phyloP scores from a whole-genome alignment of 371 early-diverging fungal species.

The Lichtheimia hyalospora region DNA sequence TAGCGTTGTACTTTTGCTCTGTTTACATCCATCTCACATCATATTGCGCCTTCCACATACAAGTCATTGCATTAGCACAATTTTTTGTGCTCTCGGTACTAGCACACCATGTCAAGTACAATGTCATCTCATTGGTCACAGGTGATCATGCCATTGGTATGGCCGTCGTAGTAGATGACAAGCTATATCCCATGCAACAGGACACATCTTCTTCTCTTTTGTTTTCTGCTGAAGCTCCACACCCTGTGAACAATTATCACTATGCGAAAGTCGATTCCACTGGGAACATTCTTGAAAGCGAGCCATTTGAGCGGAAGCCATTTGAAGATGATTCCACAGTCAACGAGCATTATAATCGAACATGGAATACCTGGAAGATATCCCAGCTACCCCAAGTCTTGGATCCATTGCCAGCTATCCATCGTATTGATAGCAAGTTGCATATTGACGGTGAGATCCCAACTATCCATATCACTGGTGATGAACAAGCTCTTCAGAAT shows the following conservation, averaged over 20 bases:
- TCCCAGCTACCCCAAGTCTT: constrained; percentile 7
- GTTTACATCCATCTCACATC: no score
- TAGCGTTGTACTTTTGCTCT: no score
- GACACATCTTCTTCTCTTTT: constrained; percentile 4
- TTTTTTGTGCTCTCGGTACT: no score
- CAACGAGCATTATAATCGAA: constrained; percentile 23
- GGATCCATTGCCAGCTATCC: constrained; percentile 13
- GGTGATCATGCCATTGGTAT: neutral
- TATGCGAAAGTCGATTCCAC: constrained; percentile 6
- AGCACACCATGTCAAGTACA: constrained; percentile 6
- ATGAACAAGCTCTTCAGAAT: constrained; percentile 13
- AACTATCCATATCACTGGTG: constrained; percentile 16
- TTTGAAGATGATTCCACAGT: constrained; percentile 7
- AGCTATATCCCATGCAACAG: constrained; percentile 12
- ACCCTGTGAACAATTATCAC: constrained; percentile 6
- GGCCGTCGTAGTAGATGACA: constrained; percentile 20
- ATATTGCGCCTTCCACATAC: no score
- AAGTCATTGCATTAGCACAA: no score
- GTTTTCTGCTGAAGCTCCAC: constrained; percentile 17
- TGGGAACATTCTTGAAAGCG: constrained; percentile 5
- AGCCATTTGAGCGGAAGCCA: constrained; percentile 12
- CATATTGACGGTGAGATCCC: constrained; percentile 20
- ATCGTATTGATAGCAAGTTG: constrained; percentile 20
- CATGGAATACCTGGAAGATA: constrained; percentile 10
- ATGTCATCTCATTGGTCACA: constrained; percentile 10